A percentile compares a stretch with the other conserved stretches of the same genome.
Evolutionary conservation across 768 basidiomycete genomes (phyloP).

Genomic region (Mycena metata): DNA sequence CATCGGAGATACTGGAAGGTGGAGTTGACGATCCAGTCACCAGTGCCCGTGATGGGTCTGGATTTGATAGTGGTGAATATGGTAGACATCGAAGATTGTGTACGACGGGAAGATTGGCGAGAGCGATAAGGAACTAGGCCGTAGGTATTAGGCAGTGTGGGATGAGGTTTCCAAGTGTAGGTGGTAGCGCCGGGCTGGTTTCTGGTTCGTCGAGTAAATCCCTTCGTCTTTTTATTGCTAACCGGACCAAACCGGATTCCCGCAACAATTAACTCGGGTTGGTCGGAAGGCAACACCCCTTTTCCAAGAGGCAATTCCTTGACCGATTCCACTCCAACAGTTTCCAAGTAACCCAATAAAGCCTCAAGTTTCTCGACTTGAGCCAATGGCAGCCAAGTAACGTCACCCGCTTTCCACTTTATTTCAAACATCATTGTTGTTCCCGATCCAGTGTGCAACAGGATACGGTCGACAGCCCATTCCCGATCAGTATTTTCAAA

Average conservation of each 20-base stretch:
- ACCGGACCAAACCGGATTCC: background rate
- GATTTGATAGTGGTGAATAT: too few relatives aligned
- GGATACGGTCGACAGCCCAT: slow-evolving; percentile 36
- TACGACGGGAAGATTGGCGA: background rate
- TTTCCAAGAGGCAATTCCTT: background rate
- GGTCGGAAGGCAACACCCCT: background rate
- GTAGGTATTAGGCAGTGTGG: background rate
- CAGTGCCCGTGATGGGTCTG: too few relatives aligned
- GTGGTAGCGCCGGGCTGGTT: background rate
- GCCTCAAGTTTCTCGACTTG: slow-evolving; percentile 31
- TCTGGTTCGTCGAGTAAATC: background rate
- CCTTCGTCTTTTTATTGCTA: background rate
- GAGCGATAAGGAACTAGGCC: background rate
- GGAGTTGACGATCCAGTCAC: too few relatives aligned
- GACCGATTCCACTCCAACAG: background rate
- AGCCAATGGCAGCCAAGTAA: slow-evolving; percentile 37
- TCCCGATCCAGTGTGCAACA: background rate
- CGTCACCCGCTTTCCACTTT: slow-evolving; percentile 40
- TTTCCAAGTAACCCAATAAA: slow-evolving; percentile 37
- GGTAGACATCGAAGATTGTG: background rate
- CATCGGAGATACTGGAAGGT: too few relatives aligned
- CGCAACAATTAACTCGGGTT: background rate
- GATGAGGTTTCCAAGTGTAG: background rate
- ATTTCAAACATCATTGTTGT: slow-evolving; percentile 36
- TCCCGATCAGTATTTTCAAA: slow-evolving; percentile 32